These are phyloP conservation scores for Fragilariopsis cylindrus DNA, from an alignment of 108 stramenopile species.

Conservation along the genomic window DNA sequence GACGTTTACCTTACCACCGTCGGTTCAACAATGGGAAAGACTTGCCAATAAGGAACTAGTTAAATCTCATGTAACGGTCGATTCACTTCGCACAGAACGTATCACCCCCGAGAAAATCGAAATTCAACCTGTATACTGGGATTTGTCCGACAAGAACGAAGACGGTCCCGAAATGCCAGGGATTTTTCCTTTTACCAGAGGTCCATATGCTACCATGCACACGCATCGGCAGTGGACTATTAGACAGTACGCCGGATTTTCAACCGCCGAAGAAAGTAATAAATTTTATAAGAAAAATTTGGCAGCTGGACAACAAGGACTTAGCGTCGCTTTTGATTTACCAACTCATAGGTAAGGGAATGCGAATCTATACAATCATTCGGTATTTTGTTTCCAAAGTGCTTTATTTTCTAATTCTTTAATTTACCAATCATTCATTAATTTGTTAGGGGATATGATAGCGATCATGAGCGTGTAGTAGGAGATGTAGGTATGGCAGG, in stretches of 20 bases:
- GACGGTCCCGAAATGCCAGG: conserved; percentile 84
- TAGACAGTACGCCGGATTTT: conserved; percentile 96
- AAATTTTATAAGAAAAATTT: conserved; percentile 88
- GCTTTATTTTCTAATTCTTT: no score
- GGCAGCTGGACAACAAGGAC: conserved; percentile 94
- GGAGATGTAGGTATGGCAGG: conserved; percentile 99
- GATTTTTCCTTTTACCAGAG: conserved; percentile 94
- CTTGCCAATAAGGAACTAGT: conserved; percentile 70
- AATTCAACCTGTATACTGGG: conserved; percentile 94
- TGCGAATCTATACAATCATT: no score
- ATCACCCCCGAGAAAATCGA: conserved; percentile 86
- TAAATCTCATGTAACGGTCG: conserved; percentile 47
- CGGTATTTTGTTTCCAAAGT: no score
- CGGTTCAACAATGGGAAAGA: conserved; percentile 63
- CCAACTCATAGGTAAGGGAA: conserved; percentile 78
- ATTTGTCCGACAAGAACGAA: conserved; percentile 40
- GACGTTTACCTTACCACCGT: conserved; percentile 25
- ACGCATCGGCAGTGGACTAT: conserved; percentile 84
- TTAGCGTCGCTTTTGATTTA: conserved; percentile 96
- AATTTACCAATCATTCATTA: no score
- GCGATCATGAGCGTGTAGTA: conserved; percentile 92
- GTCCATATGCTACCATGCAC: conserved; percentile 99
- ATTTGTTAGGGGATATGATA: conserved; percentile 85
- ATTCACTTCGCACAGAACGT: conserved; percentile 60
- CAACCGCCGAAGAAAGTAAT: conserved; percentile 97